Percentiles rank a stretch among this genome's conserved stretches.
Evolutionary conservation across 192 early-diverging fungal genomes (phyloP).

Genomic region (Thamnidium elegans): DNA sequence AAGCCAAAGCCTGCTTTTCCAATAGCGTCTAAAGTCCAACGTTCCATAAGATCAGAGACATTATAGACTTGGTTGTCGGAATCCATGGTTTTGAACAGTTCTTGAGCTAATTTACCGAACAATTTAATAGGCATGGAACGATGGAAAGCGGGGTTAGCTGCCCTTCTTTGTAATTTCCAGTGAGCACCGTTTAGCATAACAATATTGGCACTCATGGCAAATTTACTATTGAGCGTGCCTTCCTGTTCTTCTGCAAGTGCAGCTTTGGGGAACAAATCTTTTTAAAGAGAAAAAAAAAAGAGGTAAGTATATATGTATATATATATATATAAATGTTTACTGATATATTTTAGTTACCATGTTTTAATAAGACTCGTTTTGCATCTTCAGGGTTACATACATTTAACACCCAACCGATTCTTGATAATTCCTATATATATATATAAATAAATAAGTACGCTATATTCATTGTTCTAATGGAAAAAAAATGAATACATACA

Average conservation of each 20-base stretch:
- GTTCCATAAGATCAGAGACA: constrained; percentile 15
- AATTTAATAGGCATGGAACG: constrained; percentile 24
- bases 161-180: constrained; percentile 6
- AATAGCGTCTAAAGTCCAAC: constrained; percentile 56
- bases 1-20: constrained; percentile 49
- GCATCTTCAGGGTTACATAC: neutral
- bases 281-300: no score
- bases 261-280: constrained; percentile 2
- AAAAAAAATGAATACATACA: neutral
- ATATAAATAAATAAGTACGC: neutral
- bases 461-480: neutral
- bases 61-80: neutral
- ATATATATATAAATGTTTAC: no score
- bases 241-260: neutral
- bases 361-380: neutral
- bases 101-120: constrained; percentile 17
- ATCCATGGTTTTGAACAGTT: constrained; percentile 10
- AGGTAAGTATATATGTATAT: no score
- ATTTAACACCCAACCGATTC: neutral
- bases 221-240: neutral
- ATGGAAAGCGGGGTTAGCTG: constrained; percentile 29
- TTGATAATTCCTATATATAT: neutral
- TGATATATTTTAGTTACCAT: no score
- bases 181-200: constrained; percentile 7
- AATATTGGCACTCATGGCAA: neutral